These are phyloP conservation scores for Fagus crenata DNA, from an alignment of 306 rosid genomes.

Conservation along the genomic window DNA sequence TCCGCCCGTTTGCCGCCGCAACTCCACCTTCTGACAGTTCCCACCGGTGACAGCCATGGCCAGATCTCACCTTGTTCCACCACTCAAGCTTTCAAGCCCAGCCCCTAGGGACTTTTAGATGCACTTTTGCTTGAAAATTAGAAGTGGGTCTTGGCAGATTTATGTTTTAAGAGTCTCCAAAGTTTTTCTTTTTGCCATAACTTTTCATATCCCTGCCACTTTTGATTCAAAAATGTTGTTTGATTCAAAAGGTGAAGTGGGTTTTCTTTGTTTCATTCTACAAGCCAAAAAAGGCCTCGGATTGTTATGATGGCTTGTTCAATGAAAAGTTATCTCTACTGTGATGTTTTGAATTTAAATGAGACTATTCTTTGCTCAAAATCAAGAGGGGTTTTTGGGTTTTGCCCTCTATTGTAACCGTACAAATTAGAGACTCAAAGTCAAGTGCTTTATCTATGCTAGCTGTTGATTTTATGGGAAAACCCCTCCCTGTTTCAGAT, in stretches of 20 bases:
- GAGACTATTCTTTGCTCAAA: constrained; percentile 41
- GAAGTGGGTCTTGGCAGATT: background rate
- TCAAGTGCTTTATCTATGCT: constrained; percentile 33
- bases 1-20: too few species aligned
- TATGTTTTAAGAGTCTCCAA: background rate
- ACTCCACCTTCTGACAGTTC: too few species aligned
- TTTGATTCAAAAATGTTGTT: too few species aligned
- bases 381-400: constrained; percentile 33
- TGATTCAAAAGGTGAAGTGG: too few species aligned
- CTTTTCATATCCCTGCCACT: background rate
- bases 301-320: too few species aligned
- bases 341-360: background rate
- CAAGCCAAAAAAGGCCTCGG: too few species aligned
- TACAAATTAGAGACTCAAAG: constrained; percentile 22
- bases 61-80: too few species aligned
- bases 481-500: constrained; percentile 31
- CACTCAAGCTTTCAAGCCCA: too few species aligned
- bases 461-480: constrained; percentile 44
- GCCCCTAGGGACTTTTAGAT: too few species aligned
- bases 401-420: constrained; percentile 25
- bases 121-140: constrained; percentile 20
- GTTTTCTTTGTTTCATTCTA: too few species aligned
- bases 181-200: background rate
- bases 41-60: too few species aligned
- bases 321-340: too few species aligned